Base-by-base conservation (phyloP, 345 rosid species). In the Viola odorata region DNA sequence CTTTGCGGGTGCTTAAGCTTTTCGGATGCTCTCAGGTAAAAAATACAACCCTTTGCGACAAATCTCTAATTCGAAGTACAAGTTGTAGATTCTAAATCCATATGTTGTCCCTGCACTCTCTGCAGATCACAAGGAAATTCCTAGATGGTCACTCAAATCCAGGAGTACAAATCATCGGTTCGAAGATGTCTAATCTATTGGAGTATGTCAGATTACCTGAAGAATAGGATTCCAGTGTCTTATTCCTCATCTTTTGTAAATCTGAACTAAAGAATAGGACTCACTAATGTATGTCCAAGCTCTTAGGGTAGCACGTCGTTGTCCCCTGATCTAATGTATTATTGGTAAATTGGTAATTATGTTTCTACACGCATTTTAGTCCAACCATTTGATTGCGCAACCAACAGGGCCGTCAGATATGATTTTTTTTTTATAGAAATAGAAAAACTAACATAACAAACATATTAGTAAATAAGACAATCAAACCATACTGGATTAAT, bases 11-110 rank as follows among this genome's bases (percentile, higher is more conserved):
- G 68, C 77, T 94, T 63, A 89, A 83, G 70, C 58, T 94, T 57
- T 94, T 87, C 61, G 99, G 99, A 68, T 89, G 97, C 78, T 70
- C 79, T 63, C 98, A 92, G 91, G 98, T 91, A 36, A 12, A 23
- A 7, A 12, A 8, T 5, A 11, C 13, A 5, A 12, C 50, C 50
- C 39, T 39, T 51, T 13, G 5, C 5, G 12, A 9, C 50, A 47
- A 47, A 47, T 13, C 0, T 9, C 5, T 16, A 32, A 7, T 16
- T 45, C 9, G 53, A 32, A 39, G 32, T 55, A 45, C 23, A 6
- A 45, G 40, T 50, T 58, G 12, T 41, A 60, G 32, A 8, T 50
- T 54, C 10, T 10, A 53, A 4, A 42, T 13, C 32, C 32, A 2
- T 36, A 4, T 57, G 42, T 6, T 67, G 41, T 44, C 17, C 13